Base-by-base conservation (phyloP, 1,139 yeast genomes). In the Protomyces pachydermus region DNA sequence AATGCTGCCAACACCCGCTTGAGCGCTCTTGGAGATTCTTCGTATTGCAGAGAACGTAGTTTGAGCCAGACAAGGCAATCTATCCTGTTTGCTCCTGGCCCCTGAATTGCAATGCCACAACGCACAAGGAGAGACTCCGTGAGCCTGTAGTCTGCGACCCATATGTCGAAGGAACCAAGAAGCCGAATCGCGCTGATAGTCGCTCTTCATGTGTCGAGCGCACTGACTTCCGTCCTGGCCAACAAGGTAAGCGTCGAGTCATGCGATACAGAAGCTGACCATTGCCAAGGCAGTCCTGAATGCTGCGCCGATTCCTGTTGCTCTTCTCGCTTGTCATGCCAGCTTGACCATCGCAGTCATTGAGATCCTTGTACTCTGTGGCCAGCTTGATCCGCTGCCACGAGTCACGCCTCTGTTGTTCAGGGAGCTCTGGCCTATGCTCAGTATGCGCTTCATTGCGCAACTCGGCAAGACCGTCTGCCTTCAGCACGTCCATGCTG, bases 401-500 rank as follows among this genome's bases (percentile, higher is more conserved):
- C 48, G 25, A 1, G 23, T 18, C 23, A 42, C 48, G 18, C 25
- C 3, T 5, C 1, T 14, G 23, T 6, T 20, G 16, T 3, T 42
- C 23, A 16, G 10, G 20, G 25, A n/a, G 23, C 48, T 42, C 18
- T n/a, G 48, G 20, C 48, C 48, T 4, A 10, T 42, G 20, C 9
- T 42, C 23, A 18, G 23, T 2, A 12, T 16, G 48, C 48, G 48
- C 3, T 16, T 42, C 12, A 18, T 57, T 23, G 61, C 48, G 12
- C 48, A 42, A 42, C 4, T 60, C 9, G 38, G 50, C 18, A 60
- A 60, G 37, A 54, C 58, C 3, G 38, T 51, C 18, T 60, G 63
- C 28, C 39, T 60, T 16, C 46, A 56, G 3, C 39, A 25, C 42
- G 63, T 60, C 3, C 52, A 52, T 5, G 63, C 56, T n/a, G 53